A percentile compares a stretch with the other conserved stretches of the same genome.
Conservation (phyloP, 805 yeast species). For the Barnettozyma siamensis region DNA sequence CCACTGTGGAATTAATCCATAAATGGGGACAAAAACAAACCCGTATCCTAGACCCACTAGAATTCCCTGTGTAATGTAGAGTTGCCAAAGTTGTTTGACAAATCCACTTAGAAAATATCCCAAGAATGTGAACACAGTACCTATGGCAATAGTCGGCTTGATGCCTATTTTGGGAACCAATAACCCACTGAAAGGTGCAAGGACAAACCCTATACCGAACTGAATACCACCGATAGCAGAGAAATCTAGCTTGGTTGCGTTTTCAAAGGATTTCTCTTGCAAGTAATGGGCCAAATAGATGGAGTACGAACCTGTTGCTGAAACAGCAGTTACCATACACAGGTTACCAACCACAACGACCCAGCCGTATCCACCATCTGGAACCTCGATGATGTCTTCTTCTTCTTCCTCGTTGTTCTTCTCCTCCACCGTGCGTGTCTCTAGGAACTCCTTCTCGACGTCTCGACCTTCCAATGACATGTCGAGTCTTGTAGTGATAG, state of each 20-base stretch:
- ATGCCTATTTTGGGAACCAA: constrained; percentile 30
- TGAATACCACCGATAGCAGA: constrained; percentile 68
- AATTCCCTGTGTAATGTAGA: constrained; percentile 64
- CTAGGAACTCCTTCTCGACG: background rate
- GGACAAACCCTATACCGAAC: constrained; percentile 47
- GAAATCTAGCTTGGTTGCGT: constrained; percentile 52
- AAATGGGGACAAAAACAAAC: constrained; percentile 49
- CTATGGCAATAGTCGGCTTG: constrained; percentile 39
- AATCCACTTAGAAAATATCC: constrained; percentile 59
- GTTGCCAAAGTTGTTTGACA: constrained; percentile 54
- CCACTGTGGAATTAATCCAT: constrained; percentile 64
- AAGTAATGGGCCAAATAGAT: constrained; percentile 57
- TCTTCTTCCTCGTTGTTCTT: background rate
- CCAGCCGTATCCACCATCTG: constrained; percentile 45
- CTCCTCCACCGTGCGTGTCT: background rate
- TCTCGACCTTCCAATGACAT: no score
- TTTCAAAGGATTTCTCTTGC: constrained; percentile 40
- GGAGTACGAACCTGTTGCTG: constrained; percentile 35
- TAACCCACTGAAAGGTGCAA: constrained; percentile 45
- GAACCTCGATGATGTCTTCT: constrained; percentile 24
- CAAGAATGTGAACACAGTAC: constrained; percentile 45
- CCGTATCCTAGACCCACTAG: constrained; percentile 50
- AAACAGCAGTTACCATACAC: constrained; percentile 11
- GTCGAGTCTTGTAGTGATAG: no score
- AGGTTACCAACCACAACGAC: constrained; percentile 19